These are phyloP conservation scores for Tuber indicum DNA, from an alignment of 495 filamentous ascomycete genomes.

Conservation along the genomic window DNA sequence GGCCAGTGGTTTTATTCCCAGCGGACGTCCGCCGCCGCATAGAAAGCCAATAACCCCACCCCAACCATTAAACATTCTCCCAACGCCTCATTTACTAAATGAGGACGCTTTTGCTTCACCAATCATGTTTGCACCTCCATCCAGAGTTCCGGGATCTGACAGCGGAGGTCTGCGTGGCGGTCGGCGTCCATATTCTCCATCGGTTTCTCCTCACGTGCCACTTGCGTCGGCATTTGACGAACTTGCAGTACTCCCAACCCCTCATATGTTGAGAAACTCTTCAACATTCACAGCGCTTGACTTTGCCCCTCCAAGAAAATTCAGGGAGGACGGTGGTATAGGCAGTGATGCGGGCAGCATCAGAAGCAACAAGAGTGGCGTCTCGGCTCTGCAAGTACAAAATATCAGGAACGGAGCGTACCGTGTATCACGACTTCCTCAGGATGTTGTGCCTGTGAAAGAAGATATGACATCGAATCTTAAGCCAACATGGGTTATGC, in stretches of 20 bases:
- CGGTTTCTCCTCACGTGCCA: conserved; percentile 64
- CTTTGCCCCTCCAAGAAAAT: conserved; percentile 87
- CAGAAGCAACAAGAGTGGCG: conserved; percentile 72
- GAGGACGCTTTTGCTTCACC: conserved; percentile 74
- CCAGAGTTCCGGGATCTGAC: conserved; percentile 60
- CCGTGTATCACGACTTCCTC: conserved; percentile 77
- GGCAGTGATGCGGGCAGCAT: conserved; percentile 84
- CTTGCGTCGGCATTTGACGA: conserved; percentile 81
- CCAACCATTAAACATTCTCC: conserved; percentile 63
- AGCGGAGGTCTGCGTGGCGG: conserved; percentile 77
- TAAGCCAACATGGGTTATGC: conserved; percentile 73
- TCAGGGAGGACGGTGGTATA: conserved; percentile 61
- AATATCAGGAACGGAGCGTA: conserved; percentile 86
- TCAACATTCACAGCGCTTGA: conserved; percentile 83
- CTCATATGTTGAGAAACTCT: conserved; percentile 81
- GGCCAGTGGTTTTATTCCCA: conserved; percentile 38
- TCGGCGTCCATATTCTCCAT: conserved; percentile 63
- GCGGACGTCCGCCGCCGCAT: conserved; percentile 45
- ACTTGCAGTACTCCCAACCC: conserved; percentile 74
- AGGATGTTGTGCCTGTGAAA: conserved; percentile 73
- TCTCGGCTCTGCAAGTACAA: conserved; percentile 62
- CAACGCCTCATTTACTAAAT: conserved; percentile 76
- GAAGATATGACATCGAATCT: conserved; percentile 62
- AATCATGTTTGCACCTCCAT: conserved; percentile 83
- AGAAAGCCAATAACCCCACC: conserved; percentile 68